Conservation (phyloP, 2,329 filamentous ascomycete genomes). For the Ophiostoma montium region DNA sequence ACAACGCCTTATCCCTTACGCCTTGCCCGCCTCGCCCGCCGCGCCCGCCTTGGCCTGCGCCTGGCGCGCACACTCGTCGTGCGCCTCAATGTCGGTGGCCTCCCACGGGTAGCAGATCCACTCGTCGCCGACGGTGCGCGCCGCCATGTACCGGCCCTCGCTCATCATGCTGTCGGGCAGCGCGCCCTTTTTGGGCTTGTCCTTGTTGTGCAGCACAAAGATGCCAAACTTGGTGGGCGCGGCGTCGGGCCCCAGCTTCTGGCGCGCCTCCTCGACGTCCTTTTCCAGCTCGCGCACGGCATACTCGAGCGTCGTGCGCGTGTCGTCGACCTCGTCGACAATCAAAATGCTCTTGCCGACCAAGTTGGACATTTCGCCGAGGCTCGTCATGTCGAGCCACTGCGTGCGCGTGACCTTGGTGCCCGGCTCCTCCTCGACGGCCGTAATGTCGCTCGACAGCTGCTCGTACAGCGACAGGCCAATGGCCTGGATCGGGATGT, state of each 20-base stretch:
- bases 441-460: constrained; percentile 39
- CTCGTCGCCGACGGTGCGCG: constrained; percentile 76
- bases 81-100: constrained; percentile 83
- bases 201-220: constrained; percentile 98
- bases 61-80: constrained; percentile 55
- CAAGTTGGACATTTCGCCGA: constrained; percentile 73
- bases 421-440: constrained; percentile 59
- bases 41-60: constrained; percentile 17
- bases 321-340: constrained; percentile 93
- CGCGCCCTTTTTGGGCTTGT: constrained; percentile 85
- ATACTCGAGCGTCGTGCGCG: constrained; percentile 85
- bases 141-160: constrained; percentile 64
- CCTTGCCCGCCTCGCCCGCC: no score
- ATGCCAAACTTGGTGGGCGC: constrained; percentile 81
- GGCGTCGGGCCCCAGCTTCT: constrained; percentile 46
- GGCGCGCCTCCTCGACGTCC: constrained; percentile 72
- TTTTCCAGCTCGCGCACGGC: constrained; percentile 87
- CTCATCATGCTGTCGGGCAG: constrained; percentile 67
- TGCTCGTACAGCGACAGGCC: constrained; percentile 93
- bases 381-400: constrained; percentile 83
- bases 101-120: constrained; percentile 99
- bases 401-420: constrained; percentile 95
- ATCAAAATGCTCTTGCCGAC: constrained; percentile 86
- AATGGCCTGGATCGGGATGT: constrained; percentile 98
- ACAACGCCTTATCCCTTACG: no score